These are phyloP conservation scores for Gloeostereum incarnatum DNA, from an alignment of 768 basidiomycete genomes.

Conservation along the genomic window DNA sequence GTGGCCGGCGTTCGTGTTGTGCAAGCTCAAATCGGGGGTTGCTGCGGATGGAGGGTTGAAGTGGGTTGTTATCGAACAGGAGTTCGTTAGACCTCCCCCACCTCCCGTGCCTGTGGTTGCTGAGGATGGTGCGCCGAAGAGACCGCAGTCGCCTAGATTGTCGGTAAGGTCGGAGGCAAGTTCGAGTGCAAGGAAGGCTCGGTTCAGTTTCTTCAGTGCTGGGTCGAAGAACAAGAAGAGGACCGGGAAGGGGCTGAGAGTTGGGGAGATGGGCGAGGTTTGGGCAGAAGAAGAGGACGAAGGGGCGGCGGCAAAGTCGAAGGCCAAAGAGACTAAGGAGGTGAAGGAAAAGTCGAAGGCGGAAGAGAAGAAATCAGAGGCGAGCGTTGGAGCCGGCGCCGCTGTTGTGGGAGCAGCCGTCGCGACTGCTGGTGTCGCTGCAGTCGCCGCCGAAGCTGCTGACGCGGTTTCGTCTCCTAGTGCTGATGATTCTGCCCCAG, in stretches of 20 bases:
- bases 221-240: constrained; percentile 23
- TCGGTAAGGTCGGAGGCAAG: constrained; percentile 38
- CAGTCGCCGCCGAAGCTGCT: constrained; percentile 4
- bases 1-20: constrained; percentile 67
- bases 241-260: constrained; percentile 24
- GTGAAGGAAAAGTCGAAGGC: constrained; percentile 7
- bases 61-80: constrained; percentile 68
- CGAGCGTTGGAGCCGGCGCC: constrained; percentile 9
- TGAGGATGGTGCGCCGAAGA: neutral
- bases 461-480: neutral
- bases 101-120: constrained; percentile 13
- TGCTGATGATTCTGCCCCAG: neutral
- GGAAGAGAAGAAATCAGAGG: constrained; percentile 11
- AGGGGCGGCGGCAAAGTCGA: too few species aligned
- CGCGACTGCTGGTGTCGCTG: constrained; percentile 9
- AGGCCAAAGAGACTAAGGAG: constrained; percentile 10
- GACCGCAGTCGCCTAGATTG: constrained; percentile 24
- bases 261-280: constrained; percentile 69
- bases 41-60: constrained; percentile 24
- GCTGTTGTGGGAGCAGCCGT: constrained; percentile 11
- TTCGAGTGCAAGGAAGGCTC: constrained; percentile 43
- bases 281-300: constrained; percentile 44
- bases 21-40: constrained; percentile 46
- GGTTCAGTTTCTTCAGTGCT: constrained; percentile 52
- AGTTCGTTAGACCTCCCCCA: constrained; percentile 29